phyloP scores from a whole-genome alignment of 1,139 yeast genomes.

The Ogataea hybrid region DNA sequence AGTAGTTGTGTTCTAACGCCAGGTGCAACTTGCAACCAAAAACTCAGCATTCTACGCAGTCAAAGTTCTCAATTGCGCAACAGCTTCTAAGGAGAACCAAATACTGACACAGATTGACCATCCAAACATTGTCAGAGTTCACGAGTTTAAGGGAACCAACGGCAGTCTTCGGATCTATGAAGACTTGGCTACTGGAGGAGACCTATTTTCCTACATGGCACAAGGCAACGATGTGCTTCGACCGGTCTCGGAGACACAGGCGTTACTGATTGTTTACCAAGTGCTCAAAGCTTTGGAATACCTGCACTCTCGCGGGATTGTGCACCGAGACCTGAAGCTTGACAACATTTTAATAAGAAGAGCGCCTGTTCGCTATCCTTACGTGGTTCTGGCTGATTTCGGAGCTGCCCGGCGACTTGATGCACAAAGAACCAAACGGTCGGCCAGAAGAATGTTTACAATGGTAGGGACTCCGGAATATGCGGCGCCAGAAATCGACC shows the following conservation, averaged over 20 bases:
- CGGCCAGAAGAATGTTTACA: conserved; percentile 43
- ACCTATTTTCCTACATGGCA: conserved; percentile 57
- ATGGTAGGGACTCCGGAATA: conserved; percentile 69
- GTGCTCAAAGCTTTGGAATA: conserved; percentile 52
- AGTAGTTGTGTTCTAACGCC: neutral
- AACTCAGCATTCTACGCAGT: conserved; percentile 44
- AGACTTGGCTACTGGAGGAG: conserved; percentile 57
- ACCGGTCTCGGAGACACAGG: conserved; percentile 53
- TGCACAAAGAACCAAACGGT: neutral
- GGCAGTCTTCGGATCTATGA: conserved; percentile 45
- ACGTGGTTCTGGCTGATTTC: conserved; percentile 60
- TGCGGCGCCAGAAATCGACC: conserved; percentile 64
- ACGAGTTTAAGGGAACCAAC: conserved; percentile 38
- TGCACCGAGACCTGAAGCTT: conserved; percentile 54
- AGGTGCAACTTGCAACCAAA: conserved; percentile 32
- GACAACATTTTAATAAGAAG: conserved; percentile 63
- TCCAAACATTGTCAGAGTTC: conserved; percentile 81
- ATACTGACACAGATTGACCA: conserved; percentile 61
- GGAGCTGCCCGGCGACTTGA: conserved; percentile 52
- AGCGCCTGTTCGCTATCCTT: conserved; percentile 50
- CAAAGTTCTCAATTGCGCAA: conserved; percentile 41
- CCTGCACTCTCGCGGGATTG: conserved; percentile 49
- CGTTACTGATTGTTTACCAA: conserved; percentile 54
- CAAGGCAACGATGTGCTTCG: conserved; percentile 38
- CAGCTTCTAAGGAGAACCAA: conserved; percentile 34